A percentile compares a stretch with the other conserved stretches of the same genome.
Evolutionary conservation across 148 eudicot genomes (phyloP).

Genomic region (Agrostemma githago): DNA sequence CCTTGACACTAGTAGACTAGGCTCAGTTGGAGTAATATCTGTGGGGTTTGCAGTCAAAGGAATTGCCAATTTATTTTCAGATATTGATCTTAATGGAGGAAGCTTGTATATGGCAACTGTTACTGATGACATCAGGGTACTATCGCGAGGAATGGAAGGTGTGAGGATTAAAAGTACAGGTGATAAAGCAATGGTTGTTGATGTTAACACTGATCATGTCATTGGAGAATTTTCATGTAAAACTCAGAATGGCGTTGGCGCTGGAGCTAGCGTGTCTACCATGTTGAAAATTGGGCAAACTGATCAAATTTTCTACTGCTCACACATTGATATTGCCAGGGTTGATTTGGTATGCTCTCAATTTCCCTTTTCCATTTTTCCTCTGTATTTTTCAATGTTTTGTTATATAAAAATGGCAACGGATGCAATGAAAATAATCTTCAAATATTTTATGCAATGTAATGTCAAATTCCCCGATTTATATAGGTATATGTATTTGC

Average conservation of each 20-base stretch:
- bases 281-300: constrained; percentile 31
- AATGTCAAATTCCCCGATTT: not conserved
- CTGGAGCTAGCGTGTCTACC: constrained; percentile 22
- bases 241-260: constrained; percentile 19
- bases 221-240: constrained; percentile 36
- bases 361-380: not conserved
- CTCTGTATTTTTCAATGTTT: not conserved
- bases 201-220: constrained; percentile 5
- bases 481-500: constrained; percentile 20
- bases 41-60: constrained; percentile 40
- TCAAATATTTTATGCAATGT: not conserved
- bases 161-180: constrained; percentile 22
- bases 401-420: not conserved
- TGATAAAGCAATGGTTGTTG: constrained; percentile 21
- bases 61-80: constrained; percentile 27
- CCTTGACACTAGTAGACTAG: constrained; percentile 31
- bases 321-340: constrained; percentile 37
- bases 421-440: not conserved
- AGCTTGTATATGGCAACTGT: constrained; percentile 42
- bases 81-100: constrained; percentile 25
- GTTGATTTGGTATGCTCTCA: constrained; percentile 32
- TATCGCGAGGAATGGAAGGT: constrained; percentile 31
- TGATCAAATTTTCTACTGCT: constrained; percentile 35
- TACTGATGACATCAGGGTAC: constrained; percentile 27
- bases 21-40: constrained; percentile 37